A percentile compares a stretch with the other conserved stretches of the same genome.
These are phyloP conservation scores for Helianthus tuberosus DNA, from an alignment of 129 eudicot genomes.

Conservation along the genomic window DNA sequence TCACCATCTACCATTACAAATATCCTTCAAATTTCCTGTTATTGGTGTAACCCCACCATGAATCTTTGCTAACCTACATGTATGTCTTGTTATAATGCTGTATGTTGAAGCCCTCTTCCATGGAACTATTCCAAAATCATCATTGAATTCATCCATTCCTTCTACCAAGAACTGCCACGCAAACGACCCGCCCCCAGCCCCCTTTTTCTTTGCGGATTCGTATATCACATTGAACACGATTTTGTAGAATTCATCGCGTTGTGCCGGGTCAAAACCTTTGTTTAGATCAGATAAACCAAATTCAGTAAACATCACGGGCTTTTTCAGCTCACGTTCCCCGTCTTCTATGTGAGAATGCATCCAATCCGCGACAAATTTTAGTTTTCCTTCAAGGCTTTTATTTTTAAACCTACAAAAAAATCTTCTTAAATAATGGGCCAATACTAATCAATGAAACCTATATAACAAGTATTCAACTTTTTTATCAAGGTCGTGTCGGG, in stretches of 20 bases:
- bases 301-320: constrained; percentile 86
- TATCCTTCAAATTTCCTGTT: constrained; percentile 3
- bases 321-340: constrained; percentile 71
- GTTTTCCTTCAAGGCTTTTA: constrained; percentile 57
- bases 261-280: constrained; percentile 65
- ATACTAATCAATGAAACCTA: background rate
- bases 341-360: constrained; percentile 92
- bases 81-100: constrained; percentile 65
- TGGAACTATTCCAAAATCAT: constrained; percentile 85
- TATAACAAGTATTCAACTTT: background rate
- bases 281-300: constrained; percentile 74
- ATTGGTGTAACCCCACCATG: background rate
- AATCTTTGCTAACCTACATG: constrained; percentile 27
- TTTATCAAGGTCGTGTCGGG: background rate
- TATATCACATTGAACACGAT: constrained; percentile 67
- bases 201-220: constrained; percentile 71
- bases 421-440: background rate
- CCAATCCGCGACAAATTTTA: constrained; percentile 76
- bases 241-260: constrained; percentile 62
- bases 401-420: constrained; percentile 55
- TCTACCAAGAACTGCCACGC: constrained; percentile 94
- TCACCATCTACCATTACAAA: constrained; percentile 10
- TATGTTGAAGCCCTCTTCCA: constrained; percentile 69
- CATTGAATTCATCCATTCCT: constrained; percentile 84
- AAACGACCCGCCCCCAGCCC: constrained; percentile 83